Evolutionary conservation across 805 yeast genomes (phyloP).

Genomic region (Cyberlindnera japonica): DNA sequence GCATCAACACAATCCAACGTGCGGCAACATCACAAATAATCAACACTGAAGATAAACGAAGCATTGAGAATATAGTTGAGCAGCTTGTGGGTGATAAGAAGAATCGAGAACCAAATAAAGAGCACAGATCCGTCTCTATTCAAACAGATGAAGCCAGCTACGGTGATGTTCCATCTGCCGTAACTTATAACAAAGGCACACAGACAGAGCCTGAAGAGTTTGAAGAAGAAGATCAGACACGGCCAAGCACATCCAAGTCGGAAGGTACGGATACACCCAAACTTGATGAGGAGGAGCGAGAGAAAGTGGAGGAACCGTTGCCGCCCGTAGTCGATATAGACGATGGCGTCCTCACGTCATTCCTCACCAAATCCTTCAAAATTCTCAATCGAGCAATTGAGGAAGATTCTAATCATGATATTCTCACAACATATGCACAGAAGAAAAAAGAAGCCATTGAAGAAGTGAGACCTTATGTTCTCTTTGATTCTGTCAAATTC

Average conservation of each 20-base stretch:
- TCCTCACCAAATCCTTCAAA: constrained; percentile 24
- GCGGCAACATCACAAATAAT: constrained; percentile 2
- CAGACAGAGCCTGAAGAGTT: constrained; percentile 12
- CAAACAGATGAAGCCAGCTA: constrained; percentile 9
- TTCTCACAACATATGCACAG: constrained; percentile 18
- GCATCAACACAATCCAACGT: neutral
- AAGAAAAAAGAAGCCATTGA: constrained; percentile 17
- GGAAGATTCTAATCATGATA: constrained; percentile 24
- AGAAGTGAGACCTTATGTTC: constrained; percentile 9
- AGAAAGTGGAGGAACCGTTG: constrained; percentile 1
- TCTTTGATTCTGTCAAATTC: constrained; percentile 4
- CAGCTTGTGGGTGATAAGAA: constrained; percentile 10
- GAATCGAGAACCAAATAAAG: neutral
- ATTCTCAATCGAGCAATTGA: constrained; percentile 26
- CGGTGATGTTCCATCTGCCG: constrained; percentile 2
- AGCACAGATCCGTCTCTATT: constrained; percentile 10
- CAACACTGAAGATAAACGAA: neutral
- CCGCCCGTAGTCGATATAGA: constrained; percentile 5
- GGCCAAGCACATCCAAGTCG: neutral
- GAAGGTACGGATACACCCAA: neutral
- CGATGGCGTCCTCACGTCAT: constrained; percentile 13
- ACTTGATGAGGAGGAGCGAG: neutral
- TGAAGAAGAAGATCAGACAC: constrained; percentile 3
- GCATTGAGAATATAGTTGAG: constrained; percentile 12
- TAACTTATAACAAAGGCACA: constrained; percentile 27